A percentile compares a stretch with the other conserved stretches of the same genome.
Conservation (phyloP, 1,139 yeast genomes). For the Diutina mesorugosa region DNA sequence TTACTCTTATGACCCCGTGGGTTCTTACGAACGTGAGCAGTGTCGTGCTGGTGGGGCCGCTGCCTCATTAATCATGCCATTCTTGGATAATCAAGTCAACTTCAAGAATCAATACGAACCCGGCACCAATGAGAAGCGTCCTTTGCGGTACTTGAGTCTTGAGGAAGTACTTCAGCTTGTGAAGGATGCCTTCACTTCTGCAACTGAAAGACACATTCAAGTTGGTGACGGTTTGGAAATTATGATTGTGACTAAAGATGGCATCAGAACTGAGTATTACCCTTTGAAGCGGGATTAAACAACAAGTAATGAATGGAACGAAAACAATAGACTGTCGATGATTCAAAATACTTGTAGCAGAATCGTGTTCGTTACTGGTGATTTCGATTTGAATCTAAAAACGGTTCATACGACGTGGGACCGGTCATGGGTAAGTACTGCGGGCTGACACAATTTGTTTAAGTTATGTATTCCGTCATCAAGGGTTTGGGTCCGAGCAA, state of each 20-base stretch:
- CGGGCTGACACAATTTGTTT: too few species aligned
- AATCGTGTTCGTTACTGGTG: too few species aligned
- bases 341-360: too few species aligned
- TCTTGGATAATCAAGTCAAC: conserved; percentile 92
- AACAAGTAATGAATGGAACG: not conserved
- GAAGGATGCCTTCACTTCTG: conserved; percentile 88
- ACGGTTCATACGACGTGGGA: too few species aligned
- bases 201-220: conserved; percentile 95
- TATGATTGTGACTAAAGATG: conserved; percentile 83
- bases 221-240: conserved; percentile 96
- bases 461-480: too few species aligned
- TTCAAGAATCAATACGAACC: conserved; percentile 87
- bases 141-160: conserved; percentile 49
- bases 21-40: conserved; percentile 93
- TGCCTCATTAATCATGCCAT: conserved; percentile 91
- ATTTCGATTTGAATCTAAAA: too few species aligned
- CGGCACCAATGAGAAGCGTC: conserved; percentile 48
- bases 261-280: conserved; percentile 69
- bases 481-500: too few species aligned
- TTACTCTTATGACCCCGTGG: conserved; percentile 94
- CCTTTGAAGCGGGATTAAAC: conserved; percentile 79
- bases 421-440: too few species aligned
- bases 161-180: conserved; percentile 84
- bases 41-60: conserved; percentile 99
- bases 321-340: not conserved